A percentile compares a stretch with the other conserved stretches of the same genome.
Evolutionary conservation across 75 land plant species (phyloP).

Genomic region (Selaginella tamariscina): DNA sequence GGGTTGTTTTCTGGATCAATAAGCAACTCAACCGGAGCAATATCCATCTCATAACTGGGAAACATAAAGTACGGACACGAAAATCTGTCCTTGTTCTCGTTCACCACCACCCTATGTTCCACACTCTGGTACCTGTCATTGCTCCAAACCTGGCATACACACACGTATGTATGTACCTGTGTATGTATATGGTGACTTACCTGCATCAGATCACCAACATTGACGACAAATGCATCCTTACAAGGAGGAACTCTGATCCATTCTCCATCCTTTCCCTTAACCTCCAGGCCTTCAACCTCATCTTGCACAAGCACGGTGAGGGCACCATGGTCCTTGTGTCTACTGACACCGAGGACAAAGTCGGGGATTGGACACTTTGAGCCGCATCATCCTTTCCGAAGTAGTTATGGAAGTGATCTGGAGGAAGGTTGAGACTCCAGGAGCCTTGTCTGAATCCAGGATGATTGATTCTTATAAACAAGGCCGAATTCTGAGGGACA

Average conservation of each 20-base stretch:
- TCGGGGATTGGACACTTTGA: too few relatives aligned
- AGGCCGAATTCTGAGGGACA: too few relatives aligned
- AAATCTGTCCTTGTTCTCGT: not conserved
- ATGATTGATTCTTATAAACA: too few relatives aligned
- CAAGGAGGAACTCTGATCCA: conserved; percentile 43
- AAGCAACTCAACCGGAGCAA: conserved; percentile 49
- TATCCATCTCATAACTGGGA: conserved; percentile 32
- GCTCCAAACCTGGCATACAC: too few relatives aligned
- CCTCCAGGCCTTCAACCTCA: conserved; percentile 53
- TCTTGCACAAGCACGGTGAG: conserved; percentile 50
- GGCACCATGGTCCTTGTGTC: conserved; percentile 51
- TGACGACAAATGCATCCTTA: conserved; percentile 40
- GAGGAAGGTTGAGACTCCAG: too few relatives aligned
- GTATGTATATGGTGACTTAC: too few relatives aligned
- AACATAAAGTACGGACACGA: conserved; percentile 58
- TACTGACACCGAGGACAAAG: too few relatives aligned
- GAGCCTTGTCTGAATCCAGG: too few relatives aligned
- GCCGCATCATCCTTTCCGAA: too few relatives aligned
- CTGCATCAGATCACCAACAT: conserved; percentile 49
- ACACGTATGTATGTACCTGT: too few relatives aligned
- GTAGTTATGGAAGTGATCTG: too few relatives aligned
- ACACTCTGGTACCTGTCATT: conserved; percentile 32
- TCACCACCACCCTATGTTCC: conserved; percentile 32
- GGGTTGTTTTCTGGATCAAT: conserved; percentile 29
- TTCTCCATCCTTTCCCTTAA: conserved; percentile 34